These are phyloP conservation scores for Cercophora newfieldiana DNA, from an alignment of 495 filamentous ascomycete genomes.

Conservation along the genomic window DNA sequence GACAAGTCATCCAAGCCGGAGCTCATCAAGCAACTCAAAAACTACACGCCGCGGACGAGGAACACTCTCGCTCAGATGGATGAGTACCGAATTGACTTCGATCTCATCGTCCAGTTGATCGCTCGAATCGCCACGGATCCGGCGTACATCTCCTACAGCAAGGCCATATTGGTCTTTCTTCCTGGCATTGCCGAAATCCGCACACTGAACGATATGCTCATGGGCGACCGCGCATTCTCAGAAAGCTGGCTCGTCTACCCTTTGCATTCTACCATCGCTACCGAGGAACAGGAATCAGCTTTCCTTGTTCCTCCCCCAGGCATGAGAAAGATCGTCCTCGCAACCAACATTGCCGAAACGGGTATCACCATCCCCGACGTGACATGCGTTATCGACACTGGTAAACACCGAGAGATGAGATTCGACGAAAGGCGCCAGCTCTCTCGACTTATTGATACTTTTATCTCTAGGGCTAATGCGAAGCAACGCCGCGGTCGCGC, in stretches of 20 bases:
- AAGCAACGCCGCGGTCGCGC: slow-evolving; percentile 93
- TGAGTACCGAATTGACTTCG: slow-evolving; percentile 84
- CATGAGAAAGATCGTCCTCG: slow-evolving; percentile 84
- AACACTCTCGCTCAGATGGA: slow-evolving; percentile 73
- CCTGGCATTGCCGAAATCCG: slow-evolving; percentile 94
- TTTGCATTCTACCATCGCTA: slow-evolving; percentile 92
- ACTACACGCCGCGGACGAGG: slow-evolving; percentile 72
- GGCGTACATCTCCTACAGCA: slow-evolving; percentile 69
- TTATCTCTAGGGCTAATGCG: slow-evolving; percentile 91
- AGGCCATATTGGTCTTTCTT: slow-evolving; percentile 89
- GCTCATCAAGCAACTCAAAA: slow-evolving; percentile 55
- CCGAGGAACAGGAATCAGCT: slow-evolving; percentile 89
- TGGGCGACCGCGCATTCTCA: slow-evolving; percentile 68
- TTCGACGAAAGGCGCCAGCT: slow-evolving; percentile 92
- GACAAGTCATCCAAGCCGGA: slow-evolving; percentile 50
- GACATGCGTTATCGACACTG: slow-evolving; percentile 91
- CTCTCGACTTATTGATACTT: slow-evolving; percentile 84
- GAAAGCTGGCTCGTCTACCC: slow-evolving; percentile 76
- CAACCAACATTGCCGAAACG: slow-evolving; percentile 96
- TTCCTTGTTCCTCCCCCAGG: slow-evolving; percentile 82
- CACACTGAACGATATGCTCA: slow-evolving; percentile 76
- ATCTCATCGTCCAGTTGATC: slow-evolving; percentile 74
- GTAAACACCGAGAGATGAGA: slow-evolving; percentile 93
- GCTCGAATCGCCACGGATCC: slow-evolving; percentile 67
- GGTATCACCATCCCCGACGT: slow-evolving; percentile 97